Conservation (phyloP, 176 grass and related monocot genomes). For the Cenchrus americanus region DNA sequence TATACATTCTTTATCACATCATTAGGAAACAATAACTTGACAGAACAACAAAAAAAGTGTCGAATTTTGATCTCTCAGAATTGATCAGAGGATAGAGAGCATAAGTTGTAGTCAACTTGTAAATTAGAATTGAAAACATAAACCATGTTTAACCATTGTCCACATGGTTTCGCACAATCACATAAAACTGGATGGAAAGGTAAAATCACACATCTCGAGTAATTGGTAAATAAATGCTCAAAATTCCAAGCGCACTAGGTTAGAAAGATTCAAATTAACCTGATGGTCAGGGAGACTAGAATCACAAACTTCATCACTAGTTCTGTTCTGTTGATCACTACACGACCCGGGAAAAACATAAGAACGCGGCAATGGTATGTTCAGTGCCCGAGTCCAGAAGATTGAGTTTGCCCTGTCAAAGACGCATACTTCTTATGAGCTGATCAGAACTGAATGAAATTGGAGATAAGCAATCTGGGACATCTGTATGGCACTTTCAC, state of each 20-base stretch:
- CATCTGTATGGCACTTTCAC: neutral
- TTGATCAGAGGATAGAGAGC: neutral
- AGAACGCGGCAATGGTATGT: constrained; percentile 81
- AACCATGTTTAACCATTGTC: too few species aligned
- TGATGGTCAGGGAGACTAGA: neutral
- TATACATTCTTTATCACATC: neutral
- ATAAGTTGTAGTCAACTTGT: neutral
- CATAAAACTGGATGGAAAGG: neutral
- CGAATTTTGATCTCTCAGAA: neutral
- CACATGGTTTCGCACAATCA: neutral
- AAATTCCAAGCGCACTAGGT: constrained; percentile 11
- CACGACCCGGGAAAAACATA: constrained; percentile 62
- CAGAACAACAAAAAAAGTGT: neutral
- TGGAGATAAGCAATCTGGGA: neutral
- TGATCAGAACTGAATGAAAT: constrained; percentile 3
- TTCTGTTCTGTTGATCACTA: constrained; percentile 36
- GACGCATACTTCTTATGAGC: neutral
- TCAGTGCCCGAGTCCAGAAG: constrained; percentile 95
- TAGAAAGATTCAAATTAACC: constrained; percentile 41
- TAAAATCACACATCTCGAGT: neutral
- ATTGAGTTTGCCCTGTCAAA: constrained; percentile 85
- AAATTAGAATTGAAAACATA: constrained; percentile 3
- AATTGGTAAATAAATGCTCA: constrained; percentile 15
- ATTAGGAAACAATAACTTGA: neutral
- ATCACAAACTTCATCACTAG: constrained; percentile 4